Conservation (phyloP, 176 grass and related monocot species). For the Alloteropsis semialata region DNA sequence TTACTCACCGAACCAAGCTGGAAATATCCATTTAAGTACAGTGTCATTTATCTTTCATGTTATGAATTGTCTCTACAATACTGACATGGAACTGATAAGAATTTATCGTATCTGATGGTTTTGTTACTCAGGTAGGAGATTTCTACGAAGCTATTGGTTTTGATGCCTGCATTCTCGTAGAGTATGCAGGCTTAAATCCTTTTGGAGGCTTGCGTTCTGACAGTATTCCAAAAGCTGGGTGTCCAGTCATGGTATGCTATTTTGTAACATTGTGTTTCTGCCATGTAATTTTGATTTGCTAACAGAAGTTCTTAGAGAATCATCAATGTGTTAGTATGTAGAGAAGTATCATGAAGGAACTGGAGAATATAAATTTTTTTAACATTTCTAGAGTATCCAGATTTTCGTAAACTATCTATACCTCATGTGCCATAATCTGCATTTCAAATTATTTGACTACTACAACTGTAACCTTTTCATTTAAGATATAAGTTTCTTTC, state of each 20-base stretch:
- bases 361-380: neutral
- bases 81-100: neutral
- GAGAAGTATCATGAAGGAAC: neutral
- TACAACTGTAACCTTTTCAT: constrained; percentile 14
- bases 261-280: constrained; percentile 16
- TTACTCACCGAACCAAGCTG: neutral
- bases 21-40: neutral
- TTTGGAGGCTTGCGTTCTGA: constrained; percentile 91
- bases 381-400: neutral
- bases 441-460: neutral
- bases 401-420: neutral
- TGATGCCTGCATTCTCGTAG: constrained; percentile 97
- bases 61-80: neutral
- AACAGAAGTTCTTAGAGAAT: constrained; percentile 5
- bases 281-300: constrained; percentile 10
- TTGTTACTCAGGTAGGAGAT: constrained; percentile 77
- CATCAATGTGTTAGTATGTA: neutral
- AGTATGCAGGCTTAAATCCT: constrained; percentile 97
- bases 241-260: constrained; percentile 79
- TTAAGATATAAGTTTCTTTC: neutral
- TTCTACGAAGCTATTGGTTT: constrained; percentile 97
- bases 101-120: constrained; percentile 8
- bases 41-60: neutral
- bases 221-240: constrained; percentile 94
- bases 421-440: neutral